A percentile compares a stretch with the other conserved stretches of the same genome.
These are phyloP conservation scores for Xerocomus minutiporus DNA, from an alignment of 1,284 basidiomycete genomes.

Conservation along the genomic window DNA sequence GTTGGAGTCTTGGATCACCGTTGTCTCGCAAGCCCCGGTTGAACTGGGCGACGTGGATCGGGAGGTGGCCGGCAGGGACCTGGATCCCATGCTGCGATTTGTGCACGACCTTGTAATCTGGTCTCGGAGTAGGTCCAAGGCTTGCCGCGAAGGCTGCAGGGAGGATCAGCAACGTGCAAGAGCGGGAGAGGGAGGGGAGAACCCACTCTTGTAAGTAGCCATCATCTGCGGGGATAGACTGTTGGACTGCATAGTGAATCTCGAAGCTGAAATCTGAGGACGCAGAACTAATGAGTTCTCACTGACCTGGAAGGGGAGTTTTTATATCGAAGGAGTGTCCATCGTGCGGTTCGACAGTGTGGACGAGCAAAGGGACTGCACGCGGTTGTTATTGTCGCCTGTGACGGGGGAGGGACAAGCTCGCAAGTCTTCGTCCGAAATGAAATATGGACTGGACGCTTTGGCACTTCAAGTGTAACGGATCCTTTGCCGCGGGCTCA, in stretches of 20 bases:
- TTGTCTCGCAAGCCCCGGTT: conserved; percentile 1
- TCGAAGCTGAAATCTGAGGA: background rate
- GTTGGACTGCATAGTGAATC: conserved; percentile 3
- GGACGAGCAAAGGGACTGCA: conserved; percentile 1
- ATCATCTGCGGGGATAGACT: conserved; percentile 14
- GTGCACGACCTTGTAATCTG: conserved; percentile 11
- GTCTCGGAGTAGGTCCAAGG: background rate
- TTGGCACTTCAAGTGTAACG: background rate
- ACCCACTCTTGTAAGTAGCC: conserved; percentile 7
- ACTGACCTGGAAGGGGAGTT: background rate
- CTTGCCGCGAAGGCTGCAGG: conserved; percentile 10
- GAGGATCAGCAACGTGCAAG: background rate
- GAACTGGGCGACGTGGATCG: conserved; percentile 18
- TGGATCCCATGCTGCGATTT: background rate
- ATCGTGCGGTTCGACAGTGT: background rate
- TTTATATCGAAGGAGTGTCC: conserved; percentile 12
- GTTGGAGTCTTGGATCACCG: conserved; percentile 8
- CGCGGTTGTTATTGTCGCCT: background rate
- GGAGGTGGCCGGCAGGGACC: conserved; percentile 13
- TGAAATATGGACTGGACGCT: background rate
- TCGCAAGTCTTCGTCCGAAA: background rate
- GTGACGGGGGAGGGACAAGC: background rate
- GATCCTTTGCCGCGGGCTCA: no score
- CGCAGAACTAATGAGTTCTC: background rate
- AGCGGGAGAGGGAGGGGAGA: no score